phyloP scores from a whole-genome alignment of 176 grass and related monocot species.

The Saccharum officinarum region DNA sequence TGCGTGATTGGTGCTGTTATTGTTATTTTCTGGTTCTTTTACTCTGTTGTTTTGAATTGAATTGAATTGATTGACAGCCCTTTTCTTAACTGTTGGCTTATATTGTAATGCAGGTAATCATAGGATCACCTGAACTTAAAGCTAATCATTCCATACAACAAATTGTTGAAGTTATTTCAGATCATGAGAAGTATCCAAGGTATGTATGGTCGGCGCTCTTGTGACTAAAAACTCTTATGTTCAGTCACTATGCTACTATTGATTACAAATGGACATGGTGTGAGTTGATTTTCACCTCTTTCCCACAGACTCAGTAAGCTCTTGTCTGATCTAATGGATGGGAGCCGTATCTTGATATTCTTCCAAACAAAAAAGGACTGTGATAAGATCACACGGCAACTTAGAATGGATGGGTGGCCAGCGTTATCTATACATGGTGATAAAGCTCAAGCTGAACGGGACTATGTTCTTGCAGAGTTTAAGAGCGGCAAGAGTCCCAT shows the following conservation, averaged over 20 bases:
- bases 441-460: constrained; percentile 95
- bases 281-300: constrained; percentile 28
- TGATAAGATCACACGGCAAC: constrained; percentile 88
- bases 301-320: constrained; percentile 80
- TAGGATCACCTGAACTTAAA: constrained; percentile 93
- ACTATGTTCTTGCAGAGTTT: constrained; percentile 93
- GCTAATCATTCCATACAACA: constrained; percentile 98
- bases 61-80: background rate
- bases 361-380: constrained; percentile 97
- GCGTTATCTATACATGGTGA: constrained; percentile 97
- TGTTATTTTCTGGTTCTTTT: background rate
- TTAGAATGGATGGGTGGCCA: constrained; percentile 98
- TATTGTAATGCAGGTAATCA: constrained; percentile 66
- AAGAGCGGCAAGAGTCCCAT: constrained; percentile 93
- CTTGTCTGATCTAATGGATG: constrained; percentile 82
- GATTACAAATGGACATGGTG: constrained; percentile 12
- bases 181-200: constrained; percentile 96
- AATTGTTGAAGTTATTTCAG: constrained; percentile 85
- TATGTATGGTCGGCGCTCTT: constrained; percentile 11
- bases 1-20: background rate
- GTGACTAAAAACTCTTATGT: background rate
- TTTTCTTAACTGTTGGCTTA: constrained; percentile 24
- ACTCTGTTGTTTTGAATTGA: background rate
- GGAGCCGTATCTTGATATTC: constrained; percentile 91
- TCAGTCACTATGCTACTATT: background rate